A percentile compares a stretch with the other conserved stretches of the same genome.
Conservation (phyloP, 768 basidiomycete genomes). For the Sistotremastrum niveocremeum region DNA sequence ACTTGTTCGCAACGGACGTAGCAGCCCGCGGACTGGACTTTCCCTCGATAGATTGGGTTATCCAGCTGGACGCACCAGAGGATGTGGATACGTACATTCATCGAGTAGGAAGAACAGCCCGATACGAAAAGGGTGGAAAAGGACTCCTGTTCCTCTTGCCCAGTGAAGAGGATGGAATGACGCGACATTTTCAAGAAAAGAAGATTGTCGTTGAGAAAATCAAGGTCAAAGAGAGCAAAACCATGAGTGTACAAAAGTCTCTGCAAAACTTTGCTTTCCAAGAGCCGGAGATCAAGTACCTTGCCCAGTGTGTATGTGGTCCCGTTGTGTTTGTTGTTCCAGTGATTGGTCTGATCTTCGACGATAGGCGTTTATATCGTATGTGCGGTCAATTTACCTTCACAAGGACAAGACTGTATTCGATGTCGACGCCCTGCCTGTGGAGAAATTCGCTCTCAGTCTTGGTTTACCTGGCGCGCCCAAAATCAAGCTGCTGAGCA, state of each 20-base stretch:
- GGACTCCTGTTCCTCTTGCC: slow-evolving; percentile 72
- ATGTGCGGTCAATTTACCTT: slow-evolving; percentile 81
- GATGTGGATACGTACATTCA: slow-evolving; percentile 98
- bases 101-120: slow-evolving; percentile 87
- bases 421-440: slow-evolving; percentile 69
- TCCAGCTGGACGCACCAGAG: slow-evolving; percentile 93
- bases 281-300: slow-evolving; percentile 93
- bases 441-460: slow-evolving; percentile 74
- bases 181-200: slow-evolving; percentile 54
- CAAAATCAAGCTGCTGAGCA: slow-evolving; percentile 78
- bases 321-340: slow-evolving; percentile 38
- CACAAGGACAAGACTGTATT: slow-evolving; percentile 93
- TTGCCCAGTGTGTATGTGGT: slow-evolving; percentile 72
- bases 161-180: slow-evolving; percentile 90
- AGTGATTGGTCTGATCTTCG: not conserved
- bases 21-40: slow-evolving; percentile 95
- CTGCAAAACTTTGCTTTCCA: slow-evolving; percentile 89
- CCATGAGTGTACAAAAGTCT: slow-evolving; percentile 70
- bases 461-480: slow-evolving; percentile 90
- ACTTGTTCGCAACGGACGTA: slow-evolving; percentile 91
- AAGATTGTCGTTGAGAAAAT: slow-evolving; percentile 61
- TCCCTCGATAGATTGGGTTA: slow-evolving; percentile 91
- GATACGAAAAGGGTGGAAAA: slow-evolving; percentile 85
- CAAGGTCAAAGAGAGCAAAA: slow-evolving; percentile 82
- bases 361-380: slow-evolving; percentile 83